Base-by-base conservation (phyloP, 2,329 filamentous ascomycete species). In the Calonectria hawksworthii region DNA sequence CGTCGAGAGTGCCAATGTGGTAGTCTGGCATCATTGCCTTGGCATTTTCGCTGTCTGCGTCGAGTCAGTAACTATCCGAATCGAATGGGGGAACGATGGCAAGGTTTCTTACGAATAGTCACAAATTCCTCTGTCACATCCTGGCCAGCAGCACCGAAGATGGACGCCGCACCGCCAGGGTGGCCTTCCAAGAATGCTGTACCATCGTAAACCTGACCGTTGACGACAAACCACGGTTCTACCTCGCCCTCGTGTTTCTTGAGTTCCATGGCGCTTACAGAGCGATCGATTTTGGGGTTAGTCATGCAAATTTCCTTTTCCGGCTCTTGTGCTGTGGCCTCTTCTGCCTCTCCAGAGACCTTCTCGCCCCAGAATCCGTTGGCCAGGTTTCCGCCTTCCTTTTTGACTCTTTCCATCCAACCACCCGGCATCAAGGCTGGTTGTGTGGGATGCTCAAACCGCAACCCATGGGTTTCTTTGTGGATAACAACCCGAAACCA, bases 331-430 rank as follows among this genome's bases (percentile, higher is more conserved):
- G 86, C 83, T 36, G 83, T 83, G 3, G 80, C 78, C 1, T 84
- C 82, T 8, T 87, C 86, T 28, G 85, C 85, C 72, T 89, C 89
- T 1, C 90, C 91, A 3, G 89, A 88, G 47, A 92, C 84, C 75
- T 88, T 92, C 83, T 98, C 95, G 10, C 96, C 96, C 95, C 96
- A 98, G 81, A 93, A 93, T 0, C 95, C 94, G 78, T 98, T 98
- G 9, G 90, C 88, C 23, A 98, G 87, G 81, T 98, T 92, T 0
- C 95, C 95, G 1, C 96, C 96, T 0, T 89, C 88, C 77, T 95
- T 95, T 85, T 98, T 98, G 30, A 97, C 93, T 21, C 93, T 90
- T 81, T 98, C 95, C 96, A 98, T 98, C 96, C 96, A 98, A 0
- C 96, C 96, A 18, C 94, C 94, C 0, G 94, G 90, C 77, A 93